These are phyloP conservation scores for Aspergillus flavus DNA, from an alignment of 2,329 filamentous ascomycete species.

Conservation along the genomic window DNA sequence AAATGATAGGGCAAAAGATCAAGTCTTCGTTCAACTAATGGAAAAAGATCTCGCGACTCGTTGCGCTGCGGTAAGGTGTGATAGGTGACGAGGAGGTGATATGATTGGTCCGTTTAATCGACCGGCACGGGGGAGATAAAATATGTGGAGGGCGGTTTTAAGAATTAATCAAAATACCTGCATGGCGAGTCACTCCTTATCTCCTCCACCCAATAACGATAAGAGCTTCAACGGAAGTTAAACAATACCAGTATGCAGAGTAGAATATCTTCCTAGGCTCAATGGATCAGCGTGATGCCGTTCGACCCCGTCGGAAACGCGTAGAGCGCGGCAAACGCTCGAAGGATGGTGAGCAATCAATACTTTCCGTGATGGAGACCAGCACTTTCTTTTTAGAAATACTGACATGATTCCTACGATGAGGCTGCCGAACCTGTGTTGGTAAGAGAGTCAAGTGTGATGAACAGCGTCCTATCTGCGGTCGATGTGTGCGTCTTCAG, in stretches of 20 bases:
- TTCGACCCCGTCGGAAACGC: slow-evolving; percentile 9
- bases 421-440: slow-evolving; percentile 15
- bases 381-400: not conserved
- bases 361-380: not conserved
- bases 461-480: slow-evolving; percentile 11
- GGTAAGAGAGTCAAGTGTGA: slow-evolving; percentile 16
- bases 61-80: not conserved
- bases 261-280: not conserved
- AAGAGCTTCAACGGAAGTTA: not conserved
- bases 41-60: not conserved
- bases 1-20: too few relatives aligned
- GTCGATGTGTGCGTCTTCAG: slow-evolving; percentile 10
- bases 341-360: slow-evolving; percentile 9
- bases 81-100: not conserved
- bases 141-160: not conserved
- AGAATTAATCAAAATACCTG: not conserved
- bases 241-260: not conserved
- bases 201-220: not conserved
- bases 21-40: too few relatives aligned
- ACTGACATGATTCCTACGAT: not conserved
- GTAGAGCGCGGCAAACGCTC: slow-evolving; percentile 13
- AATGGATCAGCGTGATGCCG: not conserved
- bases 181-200: not conserved
- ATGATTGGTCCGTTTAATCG: slow-evolving; percentile 16
- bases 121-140: not conserved